phyloP scores from a whole-genome alignment of 164 flowering plant genomes.

The Nymphaea thermarum region DNA sequence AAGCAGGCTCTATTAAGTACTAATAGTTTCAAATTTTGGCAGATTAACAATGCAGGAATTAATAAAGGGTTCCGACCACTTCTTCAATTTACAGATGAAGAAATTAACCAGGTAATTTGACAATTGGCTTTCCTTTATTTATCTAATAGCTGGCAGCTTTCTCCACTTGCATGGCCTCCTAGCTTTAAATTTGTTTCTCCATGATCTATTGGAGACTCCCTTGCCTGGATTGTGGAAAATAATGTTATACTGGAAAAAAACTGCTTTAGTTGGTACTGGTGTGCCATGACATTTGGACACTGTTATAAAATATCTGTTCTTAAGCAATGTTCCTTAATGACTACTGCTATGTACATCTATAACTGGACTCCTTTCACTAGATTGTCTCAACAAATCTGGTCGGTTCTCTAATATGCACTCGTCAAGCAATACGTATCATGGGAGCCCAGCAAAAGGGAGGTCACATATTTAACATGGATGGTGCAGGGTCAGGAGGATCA shows the following conservation, averaged over 20 bases:
- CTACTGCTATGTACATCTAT: background rate
- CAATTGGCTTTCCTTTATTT: background rate
- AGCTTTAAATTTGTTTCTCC: background rate
- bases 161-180: background rate
- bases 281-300: no score
- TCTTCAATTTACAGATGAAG: conserved; percentile 75
- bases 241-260: no score
- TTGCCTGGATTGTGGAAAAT: background rate
- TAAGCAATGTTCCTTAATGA: background rate
- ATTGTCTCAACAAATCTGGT: conserved; percentile 91
- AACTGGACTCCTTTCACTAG: conserved; percentile 17
- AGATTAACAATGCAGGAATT: conserved; percentile 95
- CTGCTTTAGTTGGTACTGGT: no score
- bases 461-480: conserved; percentile 98
- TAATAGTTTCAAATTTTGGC: conserved; percentile 4
- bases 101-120: conserved; percentile 77
- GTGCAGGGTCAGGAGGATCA: conserved; percentile 98
- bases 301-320: background rate
- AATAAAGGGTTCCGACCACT: conserved; percentile 95
- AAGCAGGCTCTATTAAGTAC: no score
- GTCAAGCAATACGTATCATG: conserved; percentile 83
- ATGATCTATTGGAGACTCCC: background rate
- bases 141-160: background rate
- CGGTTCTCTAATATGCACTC: conserved; percentile 87
- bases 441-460: conserved; percentile 54